Percentiles rank a stretch among this genome's conserved stretches.
Evolutionary conservation across 352 stramenopile species (phyloP).

Genomic region (Pythium rishiriense): DNA sequence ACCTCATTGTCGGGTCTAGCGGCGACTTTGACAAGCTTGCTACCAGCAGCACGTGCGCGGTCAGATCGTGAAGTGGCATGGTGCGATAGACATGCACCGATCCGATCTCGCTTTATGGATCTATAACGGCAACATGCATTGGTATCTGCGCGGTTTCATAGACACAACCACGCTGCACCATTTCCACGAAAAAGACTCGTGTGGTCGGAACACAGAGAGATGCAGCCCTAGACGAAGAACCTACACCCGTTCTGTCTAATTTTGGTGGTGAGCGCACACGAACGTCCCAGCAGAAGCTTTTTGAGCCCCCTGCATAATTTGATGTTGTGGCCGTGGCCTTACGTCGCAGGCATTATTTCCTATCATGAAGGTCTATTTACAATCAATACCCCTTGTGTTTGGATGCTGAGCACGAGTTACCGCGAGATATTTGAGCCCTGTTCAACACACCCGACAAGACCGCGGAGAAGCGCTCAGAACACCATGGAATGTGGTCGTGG

Average conservation of each 20-base stretch:
- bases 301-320: not conserved
- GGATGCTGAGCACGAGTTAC: not conserved
- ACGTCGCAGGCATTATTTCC: not conserved
- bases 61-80: constrained; percentile 5
- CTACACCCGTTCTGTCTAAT: not conserved
- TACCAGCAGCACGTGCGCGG: not conserved
- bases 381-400: not conserved
- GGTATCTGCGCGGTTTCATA: not conserved
- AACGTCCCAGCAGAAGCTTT: not conserved
- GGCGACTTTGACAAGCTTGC: not conserved
- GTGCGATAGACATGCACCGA: constrained; percentile 12
- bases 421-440: no score
- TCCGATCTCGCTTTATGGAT: not conserved
- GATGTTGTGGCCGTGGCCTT: not conserved
- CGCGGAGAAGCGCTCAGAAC: not conserved
- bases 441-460: not conserved
- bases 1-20: not conserved
- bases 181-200: not conserved
- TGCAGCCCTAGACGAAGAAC: not conserved
- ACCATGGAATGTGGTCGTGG: not conserved
- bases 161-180: not conserved
- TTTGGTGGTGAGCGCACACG: not conserved
- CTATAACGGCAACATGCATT: not conserved
- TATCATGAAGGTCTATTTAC: not conserved
- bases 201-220: no score